phyloP scores from a whole-genome alignment of 306 rosid species.

The Senna tora region DNA sequence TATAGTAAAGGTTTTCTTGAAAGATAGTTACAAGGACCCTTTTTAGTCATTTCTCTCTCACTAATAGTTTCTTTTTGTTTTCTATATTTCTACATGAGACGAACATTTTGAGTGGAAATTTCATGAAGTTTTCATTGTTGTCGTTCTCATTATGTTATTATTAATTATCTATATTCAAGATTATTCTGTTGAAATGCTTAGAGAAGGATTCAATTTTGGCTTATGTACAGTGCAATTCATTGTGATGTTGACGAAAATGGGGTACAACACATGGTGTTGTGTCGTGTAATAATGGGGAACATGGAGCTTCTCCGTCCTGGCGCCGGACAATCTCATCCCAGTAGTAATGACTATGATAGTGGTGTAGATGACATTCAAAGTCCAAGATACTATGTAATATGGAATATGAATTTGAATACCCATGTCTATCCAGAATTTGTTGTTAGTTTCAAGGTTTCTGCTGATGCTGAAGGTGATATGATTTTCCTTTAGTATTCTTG shows the following conservation, averaged over 20 bases:
- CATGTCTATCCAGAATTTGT: constrained; percentile 84
- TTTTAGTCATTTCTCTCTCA: not conserved
- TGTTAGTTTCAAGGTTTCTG: constrained; percentile 72
- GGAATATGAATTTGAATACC: constrained; percentile 84
- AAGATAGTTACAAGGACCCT: not conserved
- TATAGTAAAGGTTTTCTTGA: not conserved
- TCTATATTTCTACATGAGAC: not conserved
- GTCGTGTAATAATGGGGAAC: constrained; percentile 87
- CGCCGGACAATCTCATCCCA: constrained; percentile 67
- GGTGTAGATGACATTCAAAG: constrained; percentile 79
- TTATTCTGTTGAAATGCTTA: constrained; percentile 22
- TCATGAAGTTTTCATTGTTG: constrained; percentile 14
- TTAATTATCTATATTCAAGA: constrained; percentile 28
- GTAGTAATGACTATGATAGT: constrained; percentile 76
- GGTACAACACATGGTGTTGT: constrained; percentile 65
- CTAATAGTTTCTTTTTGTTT: not conserved
- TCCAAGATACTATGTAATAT: constrained; percentile 64
- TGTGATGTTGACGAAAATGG: constrained; percentile 91
- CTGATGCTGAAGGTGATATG: constrained; percentile 66
- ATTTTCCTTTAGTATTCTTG: constrained; percentile 35
- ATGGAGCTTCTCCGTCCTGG: constrained; percentile 70
- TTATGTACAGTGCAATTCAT: constrained; percentile 63
- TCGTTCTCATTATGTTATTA: not conserved
- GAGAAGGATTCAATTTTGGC: constrained; percentile 46
- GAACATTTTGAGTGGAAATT: not conserved